These are phyloP conservation scores for Cornus kousa DNA, from an alignment of 148 eudicot species.

Conservation along the genomic window DNA sequence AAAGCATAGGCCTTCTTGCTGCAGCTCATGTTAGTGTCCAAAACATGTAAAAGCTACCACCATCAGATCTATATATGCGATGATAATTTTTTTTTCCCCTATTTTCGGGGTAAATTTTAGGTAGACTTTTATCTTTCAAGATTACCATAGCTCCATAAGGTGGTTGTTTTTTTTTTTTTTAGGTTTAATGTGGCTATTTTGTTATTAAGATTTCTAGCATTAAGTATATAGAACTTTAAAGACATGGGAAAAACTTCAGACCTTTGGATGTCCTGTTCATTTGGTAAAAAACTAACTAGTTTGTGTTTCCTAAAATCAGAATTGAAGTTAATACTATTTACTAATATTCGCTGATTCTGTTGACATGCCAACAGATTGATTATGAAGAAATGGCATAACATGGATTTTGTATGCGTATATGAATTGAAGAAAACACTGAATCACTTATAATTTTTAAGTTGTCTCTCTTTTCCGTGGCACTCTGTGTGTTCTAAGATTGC, in stretches of 20 bases:
- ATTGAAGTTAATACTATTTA: no score
- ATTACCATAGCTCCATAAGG: background rate
- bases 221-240: background rate
- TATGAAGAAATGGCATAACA: no score
- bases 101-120: background rate
- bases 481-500: no score
- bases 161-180: background rate
- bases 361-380: no score
- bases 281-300: no score
- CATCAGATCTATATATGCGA: background rate
- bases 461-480: no score
- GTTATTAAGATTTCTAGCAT: background rate
- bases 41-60: background rate
- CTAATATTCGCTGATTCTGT: no score
- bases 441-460: no score
- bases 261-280: background rate
- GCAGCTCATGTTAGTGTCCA: slow-evolving; percentile 1
- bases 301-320: no score
- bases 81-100: background rate
- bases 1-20: slow-evolving; percentile 1
- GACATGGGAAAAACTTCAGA: background rate
- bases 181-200: background rate
- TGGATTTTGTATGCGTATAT: no score
- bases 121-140: background rate
- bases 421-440: no score